phyloP scores from a whole-genome alignment of 305 asterid species.

The Withania somnifera region DNA sequence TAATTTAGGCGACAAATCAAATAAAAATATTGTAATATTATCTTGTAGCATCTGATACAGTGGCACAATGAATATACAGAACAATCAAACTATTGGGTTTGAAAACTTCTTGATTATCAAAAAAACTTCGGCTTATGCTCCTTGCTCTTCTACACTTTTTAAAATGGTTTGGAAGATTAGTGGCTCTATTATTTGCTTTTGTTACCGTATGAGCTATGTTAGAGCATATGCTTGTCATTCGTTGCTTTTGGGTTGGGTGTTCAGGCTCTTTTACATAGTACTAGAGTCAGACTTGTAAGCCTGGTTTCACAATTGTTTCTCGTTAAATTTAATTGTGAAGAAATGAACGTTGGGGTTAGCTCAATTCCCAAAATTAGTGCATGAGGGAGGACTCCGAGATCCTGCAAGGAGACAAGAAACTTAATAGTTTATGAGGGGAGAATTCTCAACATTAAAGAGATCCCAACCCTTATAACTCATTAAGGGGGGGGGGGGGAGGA shows the following conservation, averaged over 20 bases:
- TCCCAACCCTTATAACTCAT: not conserved
- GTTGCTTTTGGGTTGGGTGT: not conserved
- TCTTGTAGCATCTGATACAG: not conserved
- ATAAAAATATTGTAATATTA: not conserved
- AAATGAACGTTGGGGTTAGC: not conserved
- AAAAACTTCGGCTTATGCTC: not conserved
- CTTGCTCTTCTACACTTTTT: not conserved
- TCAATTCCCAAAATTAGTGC: not conserved
- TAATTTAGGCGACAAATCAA: not conserved
- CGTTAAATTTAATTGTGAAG: not conserved
- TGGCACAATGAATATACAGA: not conserved
- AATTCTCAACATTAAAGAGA: not conserved
- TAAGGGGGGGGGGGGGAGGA: not conserved
- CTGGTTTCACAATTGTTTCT: not conserved
- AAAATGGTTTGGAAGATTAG: not conserved
- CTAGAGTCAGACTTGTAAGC: not conserved
- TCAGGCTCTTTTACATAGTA: not conserved
- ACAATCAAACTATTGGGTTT: not conserved
- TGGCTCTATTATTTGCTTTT: not conserved
- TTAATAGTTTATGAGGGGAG: not conserved
- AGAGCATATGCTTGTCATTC: not conserved
- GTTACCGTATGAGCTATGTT: not conserved
- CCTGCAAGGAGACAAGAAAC: not conserved
- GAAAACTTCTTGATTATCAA: not conserved
- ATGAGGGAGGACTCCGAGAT: not conserved